Base-by-base conservation (phyloP, 768 basidiomycete species). In the Leccinum variicolor region DNA sequence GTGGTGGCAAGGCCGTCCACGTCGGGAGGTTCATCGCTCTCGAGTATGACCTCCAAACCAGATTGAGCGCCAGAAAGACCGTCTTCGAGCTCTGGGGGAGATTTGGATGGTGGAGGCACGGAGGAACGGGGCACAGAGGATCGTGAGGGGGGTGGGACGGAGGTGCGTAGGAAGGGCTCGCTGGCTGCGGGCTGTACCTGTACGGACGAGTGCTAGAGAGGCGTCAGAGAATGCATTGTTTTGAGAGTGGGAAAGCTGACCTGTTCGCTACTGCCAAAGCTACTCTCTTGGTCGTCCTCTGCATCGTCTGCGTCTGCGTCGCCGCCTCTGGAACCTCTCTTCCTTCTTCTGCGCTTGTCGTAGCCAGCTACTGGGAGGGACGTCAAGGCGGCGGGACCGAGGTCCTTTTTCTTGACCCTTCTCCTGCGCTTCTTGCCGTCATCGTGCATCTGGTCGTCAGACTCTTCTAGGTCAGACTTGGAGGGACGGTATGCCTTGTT, bases 401-500 rank as follows among this genome's bases (percentile, higher is more conserved):
- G 69, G 29, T 81, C 81, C 56, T 77, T 79, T 67, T 79, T 83
- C 68, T 74, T 74, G 53, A 82, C 82, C 61, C 67, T 74, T 55
- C 73, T 73, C 74, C 77, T 84, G 69, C 79, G 79, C 66, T 77
- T 79, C 63, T 76, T 78, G 57, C 78, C 84, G 52, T 75, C 76
- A 29, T 78, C 82, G 25, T 81, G 82, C 31, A 80, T 77, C 50
- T 83, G 81, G 51, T 86, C 84, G 33, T 84, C 86, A 7, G 85
- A 84, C 8, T 82, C 80, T 41, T 90, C 89, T 33, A 82, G 63
- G 62, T 89, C 88, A 8, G 85, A 87, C 55, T 71, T 69, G 1
- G 83, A 73, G 19, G 91, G 91, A 53, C 81, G 81, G 65, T 92
- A 94, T 1, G 91, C 91, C 69, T 88, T 90, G 73, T 92, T 91